These are phyloP conservation scores for Fusarium incarnatum DNA, from an alignment of 2,329 filamentous ascomycete genomes.

Conservation along the genomic window DNA sequence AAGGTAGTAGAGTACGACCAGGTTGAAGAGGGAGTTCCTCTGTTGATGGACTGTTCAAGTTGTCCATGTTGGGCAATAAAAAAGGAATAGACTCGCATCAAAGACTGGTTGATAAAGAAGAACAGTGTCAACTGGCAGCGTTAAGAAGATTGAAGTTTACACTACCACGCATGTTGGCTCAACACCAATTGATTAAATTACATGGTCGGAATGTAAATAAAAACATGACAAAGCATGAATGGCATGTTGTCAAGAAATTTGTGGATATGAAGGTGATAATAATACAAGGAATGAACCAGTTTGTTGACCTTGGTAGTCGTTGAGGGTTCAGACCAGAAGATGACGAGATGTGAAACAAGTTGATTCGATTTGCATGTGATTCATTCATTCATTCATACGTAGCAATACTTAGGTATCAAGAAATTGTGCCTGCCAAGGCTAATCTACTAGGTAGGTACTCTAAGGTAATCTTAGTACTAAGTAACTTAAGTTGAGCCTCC, in stretches of 20 bases:
- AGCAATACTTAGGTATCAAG: background rate
- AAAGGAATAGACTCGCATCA: background rate
- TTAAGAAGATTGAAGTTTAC: constrained; percentile 14
- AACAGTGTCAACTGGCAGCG: background rate
- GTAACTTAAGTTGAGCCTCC: background rate
- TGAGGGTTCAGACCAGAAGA: constrained; percentile 12
- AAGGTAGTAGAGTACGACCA: constrained; percentile 65
- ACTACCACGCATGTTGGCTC: background rate
- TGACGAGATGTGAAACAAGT: constrained; percentile 40
- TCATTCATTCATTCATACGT: background rate
- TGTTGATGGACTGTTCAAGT: constrained; percentile 21
- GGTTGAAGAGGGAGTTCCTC: constrained; percentile 41
- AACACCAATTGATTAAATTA: constrained; percentile 32
- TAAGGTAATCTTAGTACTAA: no score
- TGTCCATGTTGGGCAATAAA: constrained; percentile 36
- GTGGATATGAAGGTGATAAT: constrained; percentile 14
- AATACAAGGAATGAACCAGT: constrained; percentile 13
- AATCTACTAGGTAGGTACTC: no score
- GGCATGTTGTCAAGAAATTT: constrained; percentile 33
- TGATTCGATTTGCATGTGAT: constrained; percentile 45
- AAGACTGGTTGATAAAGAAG: background rate
- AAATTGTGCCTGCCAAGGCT: constrained; percentile 22
- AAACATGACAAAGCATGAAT: constrained; percentile 36
- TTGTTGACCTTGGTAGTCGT: background rate
- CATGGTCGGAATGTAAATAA: constrained; percentile 37